phyloP scores from a whole-genome alignment of 179 eudicot species.

The Actinidia polygama region DNA sequence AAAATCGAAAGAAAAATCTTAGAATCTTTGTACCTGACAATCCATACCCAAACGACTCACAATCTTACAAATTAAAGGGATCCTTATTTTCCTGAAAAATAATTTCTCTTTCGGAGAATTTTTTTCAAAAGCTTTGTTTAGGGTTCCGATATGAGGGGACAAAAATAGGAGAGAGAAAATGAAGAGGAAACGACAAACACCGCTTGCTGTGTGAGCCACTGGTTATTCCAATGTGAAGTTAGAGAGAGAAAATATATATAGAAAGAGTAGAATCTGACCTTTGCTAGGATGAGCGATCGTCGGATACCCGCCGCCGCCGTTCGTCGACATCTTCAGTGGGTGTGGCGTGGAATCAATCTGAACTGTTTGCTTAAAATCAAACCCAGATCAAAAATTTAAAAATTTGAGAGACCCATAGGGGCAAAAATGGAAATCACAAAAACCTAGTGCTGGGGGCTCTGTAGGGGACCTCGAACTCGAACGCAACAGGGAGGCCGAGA shows the following conservation, averaged over 20 bases:
- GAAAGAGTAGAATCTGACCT: conserved; percentile 40
- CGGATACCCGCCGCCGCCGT: conserved; percentile 41
- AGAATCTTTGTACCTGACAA: not conserved
- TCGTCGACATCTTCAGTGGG: conserved; percentile 56
- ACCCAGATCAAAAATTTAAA: conserved; percentile 12
- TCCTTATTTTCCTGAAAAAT: not conserved
- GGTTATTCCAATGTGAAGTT: conserved; percentile 1
- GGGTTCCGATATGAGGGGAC: not conserved
- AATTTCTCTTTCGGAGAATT: not conserved
- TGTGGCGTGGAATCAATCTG: no score
- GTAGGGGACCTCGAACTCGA: conserved; percentile 66
- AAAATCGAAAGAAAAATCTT: not conserved
- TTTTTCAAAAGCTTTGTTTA: not conserved
- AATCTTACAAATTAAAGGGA: not conserved
- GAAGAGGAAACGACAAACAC: conserved; percentile 20
- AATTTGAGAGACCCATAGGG: no score
- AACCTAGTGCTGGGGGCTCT: conserved; percentile 91
- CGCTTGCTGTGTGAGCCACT: not conserved
- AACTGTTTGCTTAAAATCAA: no score
- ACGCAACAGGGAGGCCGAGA: conserved; percentile 82
- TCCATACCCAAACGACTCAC: not conserved
- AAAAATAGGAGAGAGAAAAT: not conserved
- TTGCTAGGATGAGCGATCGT: conserved; percentile 41
- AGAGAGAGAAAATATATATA: not conserved
- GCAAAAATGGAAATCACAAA: no score